Evolutionary conservation across 345 rosid genomes (phyloP), one percentile per base, ranked within the genome.

Genomic region (Syzygium grande): DNA sequence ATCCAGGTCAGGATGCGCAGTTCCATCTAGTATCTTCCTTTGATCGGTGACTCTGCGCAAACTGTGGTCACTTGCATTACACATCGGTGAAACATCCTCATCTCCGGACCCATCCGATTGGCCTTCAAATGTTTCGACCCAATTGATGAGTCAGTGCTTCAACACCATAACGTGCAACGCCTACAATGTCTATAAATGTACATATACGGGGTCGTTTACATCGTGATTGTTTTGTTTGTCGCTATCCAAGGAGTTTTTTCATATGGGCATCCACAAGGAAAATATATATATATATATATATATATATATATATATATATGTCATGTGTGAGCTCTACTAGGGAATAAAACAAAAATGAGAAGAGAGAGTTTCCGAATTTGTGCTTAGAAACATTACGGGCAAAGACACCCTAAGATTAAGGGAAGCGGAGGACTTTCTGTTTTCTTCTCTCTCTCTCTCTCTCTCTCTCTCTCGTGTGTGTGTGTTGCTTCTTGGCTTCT

Each of bases 101-200:
- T 96, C 97, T 78, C 95, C 97, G 51, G 96, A 95, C 87, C 96
- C 98, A 91, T 95, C 98, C 88, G 97, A 89, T 89, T 91, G 91
- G 41, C 94, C 93, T 93, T 86, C 41, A 65, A 88, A 84, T 79
- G 10, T 65, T 21, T 84, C 29, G 16, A 86, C 78, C 59, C 43
- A 29, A 68, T 59, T 79, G n/a, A 88, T 25, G 59, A n/a, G 58
- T 14, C 84, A 51, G 34, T 30, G 17, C 17, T 17, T 6, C 7
- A 5, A 49, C 23, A 4, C 46, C 77, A 9, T 29, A 56, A 38
- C 16, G 34, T 30, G 30, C 23, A n/a, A 25, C 23, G 34, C 34
- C 23, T 19, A n/a, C 30, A 13, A 15, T 51, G 63, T 21, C 38
- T 27, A 59, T 52, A 78, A 13, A 25, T 34, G 58, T 23, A 12